Evolutionary conservation across 2,329 filamentous ascomycete species (phyloP).

Genomic region (Colletotrichum sp.): DNA sequence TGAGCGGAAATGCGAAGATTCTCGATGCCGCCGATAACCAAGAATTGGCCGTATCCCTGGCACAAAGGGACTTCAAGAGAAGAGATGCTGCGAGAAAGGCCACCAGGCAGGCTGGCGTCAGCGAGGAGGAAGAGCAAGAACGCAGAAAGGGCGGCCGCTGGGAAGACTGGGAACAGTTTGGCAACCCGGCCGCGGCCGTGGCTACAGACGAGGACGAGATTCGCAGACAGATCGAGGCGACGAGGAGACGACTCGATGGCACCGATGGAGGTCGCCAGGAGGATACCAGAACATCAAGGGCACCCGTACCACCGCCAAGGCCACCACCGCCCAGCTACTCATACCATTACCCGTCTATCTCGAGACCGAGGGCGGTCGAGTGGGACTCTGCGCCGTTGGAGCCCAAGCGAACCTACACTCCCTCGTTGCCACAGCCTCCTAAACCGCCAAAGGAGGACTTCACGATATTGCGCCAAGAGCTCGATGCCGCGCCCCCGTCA

Average conservation of each 20-base stretch:
- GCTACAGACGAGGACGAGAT: conserved; percentile 49
- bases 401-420: conserved; percentile 10
- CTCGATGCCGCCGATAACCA: conserved; percentile 74
- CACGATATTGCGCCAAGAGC: background rate
- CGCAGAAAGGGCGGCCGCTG: conserved; percentile 52
- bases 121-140: conserved; percentile 60
- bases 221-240: conserved; percentile 57
- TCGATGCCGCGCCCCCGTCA: conserved; percentile 9
- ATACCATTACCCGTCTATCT: conserved; percentile 64
- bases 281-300: conserved; percentile 22
- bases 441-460: conserved; percentile 34
- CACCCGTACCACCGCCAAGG: conserved; percentile 9
- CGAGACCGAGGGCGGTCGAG: conserved; percentile 52
- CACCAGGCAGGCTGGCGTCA: conserved; percentile 61
- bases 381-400: conserved; percentile 38
- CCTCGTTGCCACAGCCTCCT: conserved; percentile 32
- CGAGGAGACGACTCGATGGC: conserved; percentile 50
- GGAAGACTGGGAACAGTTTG: conserved; percentile 42
- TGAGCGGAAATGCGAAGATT: conserved; percentile 61
- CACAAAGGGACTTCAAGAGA: conserved; percentile 72
- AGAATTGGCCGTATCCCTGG: conserved; percentile 78
- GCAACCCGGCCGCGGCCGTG: conserved; percentile 36
- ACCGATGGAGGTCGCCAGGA: conserved; percentile 28
- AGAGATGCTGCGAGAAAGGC: conserved; percentile 66
- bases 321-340: conserved; percentile 20